Evolutionary conservation across 192 early-diverging fungal genomes (phyloP), one percentile per base, ranked within the genome.

Genomic region (Rhizoclosmatium globosum): DNA sequence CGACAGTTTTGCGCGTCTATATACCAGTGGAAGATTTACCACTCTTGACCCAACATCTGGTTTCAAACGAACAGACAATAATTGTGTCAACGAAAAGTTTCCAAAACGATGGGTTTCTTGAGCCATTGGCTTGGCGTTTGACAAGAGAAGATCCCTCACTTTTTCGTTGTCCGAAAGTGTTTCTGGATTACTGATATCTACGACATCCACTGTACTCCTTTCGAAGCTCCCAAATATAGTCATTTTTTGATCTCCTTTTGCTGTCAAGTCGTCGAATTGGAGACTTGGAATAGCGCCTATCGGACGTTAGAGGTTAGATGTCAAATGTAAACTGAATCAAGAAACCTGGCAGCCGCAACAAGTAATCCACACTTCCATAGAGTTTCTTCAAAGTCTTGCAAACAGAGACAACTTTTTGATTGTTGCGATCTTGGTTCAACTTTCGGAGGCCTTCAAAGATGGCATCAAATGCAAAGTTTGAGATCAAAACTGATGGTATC

Each of bases 401-500:
- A n/a, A 85, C 85, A 72, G 17, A 65, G 21, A 7, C 43, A 23
- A 21, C 41, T 68, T 4, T 42, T 46, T 44, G 4, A 7, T 6
- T 31, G 31, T 31, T 31, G 31, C 31, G 31, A 31, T 31, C 31
- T 31, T 31, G 31, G 31, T 31, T 31, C 31, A 4, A 31, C 15
- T 48, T 61, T 31, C 31, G 31, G 31, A 89, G 70, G 43, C 72
- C 74, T 9, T 71, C 76, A 61, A 85, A 85, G 23, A 89, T 87
- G 38, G 78, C 72, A 59, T 89, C 88, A 71, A 89, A 89, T 2
- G 86, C 79, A 58, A 89, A 89, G 62, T 89, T 89, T n/a, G 86
- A 82, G 13, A 86, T 74, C 62, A 84, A 13, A 42, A 89, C 47
- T 21, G 80, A 68, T 2, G 85, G 86, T 11, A 89, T 64, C 39